Base-by-base conservation (phyloP, 495 filamentous ascomycete genomes). In the Neurospora sp. region DNA sequence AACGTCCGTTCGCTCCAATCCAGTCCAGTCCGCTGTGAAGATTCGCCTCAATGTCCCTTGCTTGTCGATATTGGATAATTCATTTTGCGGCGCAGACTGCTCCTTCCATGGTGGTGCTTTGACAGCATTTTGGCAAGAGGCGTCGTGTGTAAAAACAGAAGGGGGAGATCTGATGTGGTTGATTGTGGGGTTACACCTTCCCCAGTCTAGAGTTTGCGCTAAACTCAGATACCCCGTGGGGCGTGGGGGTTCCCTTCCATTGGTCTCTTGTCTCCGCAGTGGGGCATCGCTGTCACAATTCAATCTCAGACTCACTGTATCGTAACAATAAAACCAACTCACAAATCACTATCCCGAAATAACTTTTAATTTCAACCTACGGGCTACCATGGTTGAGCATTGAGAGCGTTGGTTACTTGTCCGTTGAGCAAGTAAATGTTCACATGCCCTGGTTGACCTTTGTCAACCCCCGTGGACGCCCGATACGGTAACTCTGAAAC, bases 211-310 rank as follows among this genome's bases (percentile, higher is more conserved):
- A 44, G 31, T 70, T 22, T 40, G 37, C 53, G 68, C 71, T 69
- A 72, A 74, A 59, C 70, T 73, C 47, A 68, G 18, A 70, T 70
- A 75, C 76, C 76, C 78, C 76, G 69, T 79, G 78, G 78, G 78
- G 79, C 76, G 79, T 79, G 77, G 79, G 77, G 79, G 77, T 74
- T 27, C 27, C 27, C 27, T 27, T 27, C 27, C 27, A 27, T 27
- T 40, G 53, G 53, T 35, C 22, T 61, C 53, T 31, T 35, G 27
- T 22, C 71, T 22, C 68, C 68, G 41, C 65, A 53, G 44, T 39
- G 41, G 37, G 45, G 44, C 35, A 38, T 59, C 37, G 16, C 39
- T 44, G 16, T 31, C 39, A 31, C 39, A 37, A 37, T 6, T 42
- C 39, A 44, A 44, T 44, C 41, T 44, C 41, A 45, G n/a, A 8